Conservation (phyloP, 768 basidiomycete species). For the Zangia roseola region DNA sequence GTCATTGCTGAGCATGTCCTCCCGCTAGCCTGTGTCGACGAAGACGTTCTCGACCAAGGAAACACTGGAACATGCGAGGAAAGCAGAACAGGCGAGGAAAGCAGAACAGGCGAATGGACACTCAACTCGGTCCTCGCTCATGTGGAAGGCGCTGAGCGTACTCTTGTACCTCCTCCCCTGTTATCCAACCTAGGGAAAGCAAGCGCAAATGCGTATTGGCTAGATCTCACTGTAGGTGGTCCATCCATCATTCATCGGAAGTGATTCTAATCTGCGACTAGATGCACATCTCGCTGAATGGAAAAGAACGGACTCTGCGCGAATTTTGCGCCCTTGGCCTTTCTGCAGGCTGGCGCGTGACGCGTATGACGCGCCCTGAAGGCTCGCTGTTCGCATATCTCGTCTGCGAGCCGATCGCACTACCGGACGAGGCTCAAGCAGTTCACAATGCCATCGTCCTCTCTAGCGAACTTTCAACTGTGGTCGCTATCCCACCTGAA, state of each 20-base stretch:
- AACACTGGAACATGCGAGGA: conserved; percentile 6
- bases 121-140: conserved; percentile 34
- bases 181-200: conserved; percentile 74
- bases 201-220: conserved; percentile 62
- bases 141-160: conserved; percentile 51
- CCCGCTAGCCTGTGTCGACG: conserved; percentile 67
- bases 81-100: conserved; percentile 6
- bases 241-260: neutral
- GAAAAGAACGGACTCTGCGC: conserved; percentile 67
- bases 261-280: conserved; percentile 25
- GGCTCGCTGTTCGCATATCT: conserved; percentile 73
- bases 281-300: conserved; percentile 72
- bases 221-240: conserved; percentile 61
- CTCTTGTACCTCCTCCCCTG: conserved; percentile 59
- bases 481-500: conserved; percentile 9
- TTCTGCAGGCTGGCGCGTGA: conserved; percentile 62
- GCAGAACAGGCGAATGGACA: conserved; percentile 24
- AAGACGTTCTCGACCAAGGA: conserved; percentile 12
- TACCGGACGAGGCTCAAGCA: conserved; percentile 40
- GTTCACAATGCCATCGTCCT: conserved; percentile 21
- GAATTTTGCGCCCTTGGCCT: conserved; percentile 54
- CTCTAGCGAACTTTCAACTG: conserved; percentile 17
- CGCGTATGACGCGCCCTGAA: conserved; percentile 53
- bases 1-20: conserved; percentile 72
- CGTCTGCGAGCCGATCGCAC: conserved; percentile 57